phyloP scores from a whole-genome alignment of 2,329 filamentous ascomycete species.

The Trichoderma aggressivum region DNA sequence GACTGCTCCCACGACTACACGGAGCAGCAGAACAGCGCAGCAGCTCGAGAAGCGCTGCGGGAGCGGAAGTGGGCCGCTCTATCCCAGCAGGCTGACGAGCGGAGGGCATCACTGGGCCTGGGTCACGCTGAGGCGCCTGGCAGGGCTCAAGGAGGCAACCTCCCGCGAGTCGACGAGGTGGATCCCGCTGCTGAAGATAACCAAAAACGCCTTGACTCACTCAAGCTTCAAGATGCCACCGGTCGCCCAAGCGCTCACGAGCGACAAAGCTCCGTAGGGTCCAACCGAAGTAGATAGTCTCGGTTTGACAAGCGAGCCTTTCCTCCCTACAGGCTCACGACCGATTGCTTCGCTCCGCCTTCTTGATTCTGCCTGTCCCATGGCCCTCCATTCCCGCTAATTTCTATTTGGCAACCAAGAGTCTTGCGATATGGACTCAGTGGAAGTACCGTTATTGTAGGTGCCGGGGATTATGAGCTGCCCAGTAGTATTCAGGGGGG shows the following conservation, averaged over 20 bases:
- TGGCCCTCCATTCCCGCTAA: background rate
- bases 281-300: conserved; percentile 47
- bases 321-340: background rate
- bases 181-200: conserved; percentile 79
- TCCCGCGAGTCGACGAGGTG: conserved; percentile 65
- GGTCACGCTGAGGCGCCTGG: conserved; percentile 33
- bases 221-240: conserved; percentile 79
- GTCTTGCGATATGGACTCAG: background rate
- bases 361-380: background rate
- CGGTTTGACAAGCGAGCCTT: background rate
- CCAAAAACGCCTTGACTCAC: conserved; percentile 80
- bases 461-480: background rate
- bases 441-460: background rate
- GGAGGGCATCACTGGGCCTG: conserved; percentile 45
- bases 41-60: conserved; percentile 75
- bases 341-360: background rate
- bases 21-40: conserved; percentile 88
- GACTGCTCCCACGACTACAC: conserved; percentile 98
- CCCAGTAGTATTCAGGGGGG: background rate
- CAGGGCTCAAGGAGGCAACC: conserved; percentile 39
- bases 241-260: conserved; percentile 59
- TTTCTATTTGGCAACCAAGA: background rate
- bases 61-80: conserved; percentile 88
- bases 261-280: conserved; percentile 58
- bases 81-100: conserved; percentile 71